Evolutionary conservation across 306 rosid genomes (phyloP).

Genomic region (Calophaca sinica): DNA sequence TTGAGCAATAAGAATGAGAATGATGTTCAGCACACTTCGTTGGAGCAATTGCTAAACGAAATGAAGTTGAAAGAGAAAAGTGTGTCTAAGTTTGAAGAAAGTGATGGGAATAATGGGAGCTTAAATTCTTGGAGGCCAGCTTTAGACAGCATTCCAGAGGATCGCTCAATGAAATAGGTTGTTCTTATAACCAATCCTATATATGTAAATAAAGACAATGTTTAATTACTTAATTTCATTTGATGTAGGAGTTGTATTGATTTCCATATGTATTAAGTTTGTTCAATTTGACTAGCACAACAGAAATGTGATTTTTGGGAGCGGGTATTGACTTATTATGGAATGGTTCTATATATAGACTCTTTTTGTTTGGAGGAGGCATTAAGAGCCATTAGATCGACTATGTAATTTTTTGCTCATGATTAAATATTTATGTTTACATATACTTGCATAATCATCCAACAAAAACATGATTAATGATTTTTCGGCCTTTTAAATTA

Average conservation of each 20-base stretch:
- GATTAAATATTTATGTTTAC: not conserved
- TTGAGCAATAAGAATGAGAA: conserved; percentile 47
- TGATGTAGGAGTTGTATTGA: conserved; percentile 40
- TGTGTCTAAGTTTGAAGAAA: conserved; percentile 39
- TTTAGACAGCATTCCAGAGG: conserved; percentile 78
- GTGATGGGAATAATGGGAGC: conserved; percentile 15
- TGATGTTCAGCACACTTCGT: conserved; percentile 40
- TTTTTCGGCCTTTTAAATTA: not conserved
- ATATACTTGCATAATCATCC: not conserved
- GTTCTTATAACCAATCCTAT: not conserved
- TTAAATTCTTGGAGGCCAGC: conserved; percentile 62
- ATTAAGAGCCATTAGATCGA: not conserved
- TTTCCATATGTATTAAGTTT: conserved; percentile 37
- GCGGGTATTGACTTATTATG: not conserved
- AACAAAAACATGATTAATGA: not conserved
- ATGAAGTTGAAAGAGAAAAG: conserved; percentile 58
- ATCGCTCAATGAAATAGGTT: conserved; percentile 38
- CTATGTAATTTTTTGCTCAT: not conserved
- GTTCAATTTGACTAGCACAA: conserved; percentile 29
- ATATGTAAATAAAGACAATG: conserved; percentile 17
- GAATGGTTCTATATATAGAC: not conserved
- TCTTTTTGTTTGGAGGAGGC: not conserved
- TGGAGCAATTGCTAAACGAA: conserved; percentile 60
- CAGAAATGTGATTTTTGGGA: conserved; percentile 1
- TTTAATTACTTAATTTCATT: conserved; percentile 1